Conservation (phyloP, 2,329 filamentous ascomycete species). For the Alternaria solani region DNA sequence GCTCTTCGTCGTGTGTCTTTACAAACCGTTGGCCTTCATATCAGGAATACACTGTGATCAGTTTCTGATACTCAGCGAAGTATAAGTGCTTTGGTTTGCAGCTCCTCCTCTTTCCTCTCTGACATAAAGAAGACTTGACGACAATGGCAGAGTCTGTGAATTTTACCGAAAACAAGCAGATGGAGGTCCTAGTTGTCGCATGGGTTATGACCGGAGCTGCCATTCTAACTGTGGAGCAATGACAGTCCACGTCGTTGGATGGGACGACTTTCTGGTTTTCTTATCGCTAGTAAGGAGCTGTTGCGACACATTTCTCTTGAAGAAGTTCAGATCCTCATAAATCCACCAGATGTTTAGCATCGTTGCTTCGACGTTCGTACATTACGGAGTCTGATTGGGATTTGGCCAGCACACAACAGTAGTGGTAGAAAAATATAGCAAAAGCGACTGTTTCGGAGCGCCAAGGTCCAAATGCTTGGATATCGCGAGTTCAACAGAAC, state of each 20-base stretch:
- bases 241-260: slow-evolving; percentile 12
- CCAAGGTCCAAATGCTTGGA: slow-evolving; percentile 17
- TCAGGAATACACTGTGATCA: too few species aligned
- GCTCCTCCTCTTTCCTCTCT: too few species aligned
- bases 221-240: slow-evolving; percentile 6
- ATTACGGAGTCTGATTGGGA: slow-evolving; percentile 13
- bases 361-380: slow-evolving; percentile 11
- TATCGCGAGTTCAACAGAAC: slow-evolving; percentile 6
- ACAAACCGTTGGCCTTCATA: too few species aligned
- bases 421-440: slow-evolving; percentile 4
- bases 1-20: too few species aligned
- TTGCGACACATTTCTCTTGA: too few species aligned
- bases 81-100: too few species aligned
- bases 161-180: slow-evolving; percentile 7
- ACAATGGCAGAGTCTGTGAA: neutral
- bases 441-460: slow-evolving; percentile 11
- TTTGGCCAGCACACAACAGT: slow-evolving; percentile 14
- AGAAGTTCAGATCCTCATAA: neutral
- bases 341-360: slow-evolving; percentile 10
- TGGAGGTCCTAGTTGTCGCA: slow-evolving; percentile 13
- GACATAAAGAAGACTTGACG: neutral
- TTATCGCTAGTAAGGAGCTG: slow-evolving; percentile 11
- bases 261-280: slow-evolving; percentile 20
- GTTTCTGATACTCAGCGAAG: too few species aligned
- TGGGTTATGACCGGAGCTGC: slow-evolving; percentile 17